A percentile compares a stretch with the other conserved stretches of the same genome.
Conservation (phyloP, 2,329 filamentous ascomycete genomes). For the Clathrospora elynae region DNA sequence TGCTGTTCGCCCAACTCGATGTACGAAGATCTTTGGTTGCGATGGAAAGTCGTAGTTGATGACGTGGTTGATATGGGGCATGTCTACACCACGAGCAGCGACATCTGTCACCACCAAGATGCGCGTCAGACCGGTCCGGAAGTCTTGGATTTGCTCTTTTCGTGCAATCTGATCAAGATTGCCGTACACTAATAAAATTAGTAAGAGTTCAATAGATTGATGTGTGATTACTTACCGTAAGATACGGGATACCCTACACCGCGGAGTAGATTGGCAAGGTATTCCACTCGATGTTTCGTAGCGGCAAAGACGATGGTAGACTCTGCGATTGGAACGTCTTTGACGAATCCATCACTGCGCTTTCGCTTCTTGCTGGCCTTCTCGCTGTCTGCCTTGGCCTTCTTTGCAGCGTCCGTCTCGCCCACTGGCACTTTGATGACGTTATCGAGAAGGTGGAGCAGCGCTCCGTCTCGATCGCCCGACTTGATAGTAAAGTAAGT, state of each 20-base stretch:
- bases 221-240: constrained; percentile 55
- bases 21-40: constrained; percentile 95
- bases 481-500: constrained; percentile 94
- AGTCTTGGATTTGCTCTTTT: constrained; percentile 89
- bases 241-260: constrained; percentile 86
- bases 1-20: constrained; percentile 93
- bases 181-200: constrained; percentile 70
- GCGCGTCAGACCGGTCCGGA: constrained; percentile 80
- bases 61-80: constrained; percentile 92
- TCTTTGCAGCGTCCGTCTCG: constrained; percentile 58
- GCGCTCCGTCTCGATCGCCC: constrained; percentile 88
- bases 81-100: constrained; percentile 96
- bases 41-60: constrained; percentile 99
- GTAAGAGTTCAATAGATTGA: not conserved
- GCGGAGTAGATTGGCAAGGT: constrained; percentile 79
- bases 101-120: constrained; percentile 97
- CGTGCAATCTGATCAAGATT: constrained; percentile 92
- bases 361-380: constrained; percentile 72
- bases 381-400: constrained; percentile 53
- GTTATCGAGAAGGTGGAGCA: constrained; percentile 87
- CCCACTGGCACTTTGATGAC: constrained; percentile 88
- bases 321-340: constrained; percentile 78
- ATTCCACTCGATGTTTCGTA: constrained; percentile 98
- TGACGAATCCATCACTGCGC: constrained; percentile 60
- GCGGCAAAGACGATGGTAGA: constrained; percentile 95